Evolutionary conservation across 1,139 yeast genomes (phyloP), one percentile per base, ranked within the genome.

Genomic region (Candida sanyaensis): DNA sequence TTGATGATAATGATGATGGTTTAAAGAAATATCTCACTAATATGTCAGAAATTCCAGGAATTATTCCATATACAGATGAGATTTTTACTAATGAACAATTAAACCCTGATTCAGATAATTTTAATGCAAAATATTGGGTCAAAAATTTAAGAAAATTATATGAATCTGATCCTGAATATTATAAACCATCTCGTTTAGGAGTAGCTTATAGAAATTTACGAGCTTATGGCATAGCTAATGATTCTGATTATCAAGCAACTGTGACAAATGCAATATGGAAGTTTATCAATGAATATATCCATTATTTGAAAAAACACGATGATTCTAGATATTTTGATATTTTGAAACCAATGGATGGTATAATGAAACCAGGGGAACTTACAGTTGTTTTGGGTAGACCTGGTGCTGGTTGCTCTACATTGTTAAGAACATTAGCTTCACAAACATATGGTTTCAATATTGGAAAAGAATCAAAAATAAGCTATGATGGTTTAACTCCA

Each of bases 181-280:
- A 81, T 64, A 82, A 83, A 56, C 83, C 83, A 11, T 75, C 83
- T 36, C 73, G 80, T 12, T 67, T 88, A 49, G 96, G 96, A 8
- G 73, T 90, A 36, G 78, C 86, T 4, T 90, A 84, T 74, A 77
- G 80, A 50, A 69, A 87, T 57, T 68, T 90, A 55, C 68, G 87
- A 48, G 95, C 92, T 1, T 79, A 75, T 54, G 97, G 97, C 50
- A 77, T 78, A 50, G 91, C 93, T 9, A 74, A 86, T 5, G 95
- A 86, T 59, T 79, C 91, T 3, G 93, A 88, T 59, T 90, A 86
- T 66, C 96, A 88, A 65, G 72, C 86, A 24, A 88, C 91, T 1
- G 84, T 87, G 9, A 59, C 76, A 24, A 88, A 86, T 59, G 70
- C 77, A 11, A 66, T 72, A 36, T 64, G 50, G 46, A 68, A 67